Percentiles rank a stretch among this genome's conserved stretches.
These are phyloP conservation scores for Fusarium irregulare DNA, from an alignment of 2,329 filamentous ascomycete genomes.

Conservation along the genomic window DNA sequence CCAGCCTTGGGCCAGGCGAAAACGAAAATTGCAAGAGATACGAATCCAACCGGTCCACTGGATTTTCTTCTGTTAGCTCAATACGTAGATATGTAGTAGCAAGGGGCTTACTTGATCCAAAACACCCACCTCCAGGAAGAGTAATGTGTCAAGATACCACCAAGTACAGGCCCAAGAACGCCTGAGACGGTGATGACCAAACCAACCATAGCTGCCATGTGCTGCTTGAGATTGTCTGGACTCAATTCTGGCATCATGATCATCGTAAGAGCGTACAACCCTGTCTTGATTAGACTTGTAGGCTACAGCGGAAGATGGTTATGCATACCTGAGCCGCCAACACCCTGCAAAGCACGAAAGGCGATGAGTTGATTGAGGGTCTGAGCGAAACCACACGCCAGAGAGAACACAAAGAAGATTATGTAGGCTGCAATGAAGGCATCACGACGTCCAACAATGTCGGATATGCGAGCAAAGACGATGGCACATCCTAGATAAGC, in stretches of 20 bases:
- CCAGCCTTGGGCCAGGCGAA: conserved; percentile 61
- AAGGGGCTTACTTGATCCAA: conserved; percentile 64
- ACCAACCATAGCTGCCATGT: conserved; percentile 61
- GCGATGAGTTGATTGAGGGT: conserved; percentile 58
- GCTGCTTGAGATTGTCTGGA: conserved; percentile 53
- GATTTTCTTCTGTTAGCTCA: conserved; percentile 6
- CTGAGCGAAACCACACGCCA: conserved; percentile 60
- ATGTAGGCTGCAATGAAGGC: conserved; percentile 63
- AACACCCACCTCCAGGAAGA: conserved; percentile 66
- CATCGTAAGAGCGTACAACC: conserved; percentile 67
- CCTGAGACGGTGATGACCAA: conserved; percentile 61
- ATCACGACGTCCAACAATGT: conserved; percentile 64
- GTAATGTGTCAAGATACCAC: conserved; percentile 62
- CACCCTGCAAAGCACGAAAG: conserved; percentile 62
- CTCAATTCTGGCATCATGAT: conserved; percentile 64
- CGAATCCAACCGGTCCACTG: conserved; percentile 62
- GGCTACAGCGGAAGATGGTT: neutral
- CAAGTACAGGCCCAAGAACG: conserved; percentile 63
- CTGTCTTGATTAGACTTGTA: conserved; percentile 40
- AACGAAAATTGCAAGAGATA: conserved; percentile 60
- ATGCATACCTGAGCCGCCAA: conserved; percentile 61
- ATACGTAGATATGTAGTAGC: neutral
- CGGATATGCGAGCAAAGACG: conserved; percentile 65
- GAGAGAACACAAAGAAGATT: conserved; percentile 67
- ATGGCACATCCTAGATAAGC: conserved; percentile 68